Base-by-base conservation (phyloP, 768 basidiomycete genomes). In the Termitomyces sp. region DNA sequence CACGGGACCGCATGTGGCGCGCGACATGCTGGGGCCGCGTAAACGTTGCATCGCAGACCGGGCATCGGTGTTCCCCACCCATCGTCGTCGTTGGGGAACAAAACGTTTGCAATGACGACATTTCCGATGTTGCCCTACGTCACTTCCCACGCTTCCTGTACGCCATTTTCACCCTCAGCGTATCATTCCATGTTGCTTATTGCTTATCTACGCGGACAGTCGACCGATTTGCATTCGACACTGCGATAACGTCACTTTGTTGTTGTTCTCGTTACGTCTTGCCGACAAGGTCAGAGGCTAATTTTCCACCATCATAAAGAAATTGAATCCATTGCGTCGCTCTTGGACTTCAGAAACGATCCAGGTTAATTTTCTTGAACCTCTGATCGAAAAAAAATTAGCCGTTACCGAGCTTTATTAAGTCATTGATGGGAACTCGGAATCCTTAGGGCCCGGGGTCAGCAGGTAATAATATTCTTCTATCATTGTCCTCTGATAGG, bases 1-100 rank as follows among this genome's bases (percentile, higher is more conserved):
- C 24, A 52, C 51, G 51, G 16, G 51, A 52, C 68, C 91, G 85
- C 90, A 92, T 92, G 72, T 92, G 91, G 48, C 90, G 76, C 1
- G 89, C 88, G 48, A 93, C 90, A 81, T 93, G 90, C 66, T 93
- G 90, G 36, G 91, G 90, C 51, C 90, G 80, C 18, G 90, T 93
- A 61, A 93, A 93, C 0, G 90, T 92, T 0, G 91, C 88, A 62
- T 88, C 83, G 69, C 90, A 93, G 9, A 92, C 90, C 13, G 91
- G 86, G 69, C 92, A 93, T 71, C 86, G 86, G 79, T 90, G 88
- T 72, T 90, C 87, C 46, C 88, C 88, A 61, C 80, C 88, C 88
- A 90, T 90, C 36, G 34, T 55, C 46, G 26, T 27, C 36, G 55
- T 55, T 37, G 26, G 26, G 41, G 34, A 34, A 16, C 34, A 39